A percentile compares a stretch with the other conserved stretches of the same genome.
These are phyloP conservation scores for Camellia japonica DNA, from an alignment of 148 eudicot species.

Conservation along the genomic window DNA sequence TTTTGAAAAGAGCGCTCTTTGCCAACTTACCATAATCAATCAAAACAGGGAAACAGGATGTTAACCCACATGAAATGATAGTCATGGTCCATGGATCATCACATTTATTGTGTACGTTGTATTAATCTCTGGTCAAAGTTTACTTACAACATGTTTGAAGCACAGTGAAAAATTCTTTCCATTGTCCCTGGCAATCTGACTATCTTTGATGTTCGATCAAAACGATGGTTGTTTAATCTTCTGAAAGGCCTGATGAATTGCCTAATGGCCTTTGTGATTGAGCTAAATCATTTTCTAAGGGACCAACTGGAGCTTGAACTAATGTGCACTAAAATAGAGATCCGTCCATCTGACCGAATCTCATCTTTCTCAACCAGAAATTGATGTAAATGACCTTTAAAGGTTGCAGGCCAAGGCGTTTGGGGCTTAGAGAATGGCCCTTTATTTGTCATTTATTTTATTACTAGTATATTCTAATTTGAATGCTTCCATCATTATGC, in stretches of 20 bases:
- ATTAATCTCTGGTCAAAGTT: not conserved
- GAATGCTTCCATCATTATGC: not conserved
- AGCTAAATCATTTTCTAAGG: not conserved
- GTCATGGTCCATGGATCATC: not conserved
- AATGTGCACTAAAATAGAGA: not conserved
- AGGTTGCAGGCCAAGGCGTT: conserved; percentile 9
- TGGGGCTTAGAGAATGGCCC: not conserved
- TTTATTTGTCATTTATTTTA: not conserved
- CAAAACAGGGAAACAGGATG: not conserved
- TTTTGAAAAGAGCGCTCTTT: not conserved
- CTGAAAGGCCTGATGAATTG: not conserved
- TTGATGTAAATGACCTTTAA: not conserved
- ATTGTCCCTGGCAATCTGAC: not conserved
- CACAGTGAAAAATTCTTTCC: conserved; percentile 4
- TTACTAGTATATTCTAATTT: not conserved
- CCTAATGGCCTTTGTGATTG: not conserved
- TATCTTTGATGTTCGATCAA: not conserved
- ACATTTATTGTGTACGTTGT: not conserved
- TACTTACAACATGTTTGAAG: not conserved
- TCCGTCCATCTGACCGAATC: not conserved
- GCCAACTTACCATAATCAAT: not conserved
- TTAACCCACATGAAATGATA: not conserved
- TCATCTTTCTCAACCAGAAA: not conserved
- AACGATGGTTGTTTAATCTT: not conserved
- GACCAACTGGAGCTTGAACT: not conserved